Percentiles rank a stretch among this genome's conserved stretches.
Conservation (phyloP, 1,139 yeast species). For the Schizosaccharomyces versatilis region DNA sequence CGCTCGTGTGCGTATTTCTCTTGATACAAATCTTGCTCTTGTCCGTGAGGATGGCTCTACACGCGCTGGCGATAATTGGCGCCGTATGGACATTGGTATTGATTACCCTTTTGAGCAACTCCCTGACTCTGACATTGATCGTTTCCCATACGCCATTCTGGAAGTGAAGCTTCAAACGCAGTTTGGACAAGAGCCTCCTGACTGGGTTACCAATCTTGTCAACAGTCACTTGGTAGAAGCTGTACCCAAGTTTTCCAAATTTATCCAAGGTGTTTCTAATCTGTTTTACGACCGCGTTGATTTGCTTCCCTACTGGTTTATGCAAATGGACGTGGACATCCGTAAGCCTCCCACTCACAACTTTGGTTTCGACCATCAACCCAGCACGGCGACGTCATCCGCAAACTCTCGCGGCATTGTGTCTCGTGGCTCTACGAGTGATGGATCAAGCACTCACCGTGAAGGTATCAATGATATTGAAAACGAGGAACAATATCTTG, state of each 20-base stretch:
- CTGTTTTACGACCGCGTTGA: conserved; percentile 61
- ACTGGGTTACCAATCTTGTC: conserved; percentile 84
- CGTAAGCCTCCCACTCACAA: conserved; percentile 61
- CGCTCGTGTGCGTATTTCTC: conserved; percentile 91
- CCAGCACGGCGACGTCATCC: conserved; percentile 21
- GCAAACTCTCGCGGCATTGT: neutral
- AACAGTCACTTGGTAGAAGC: conserved; percentile 89
- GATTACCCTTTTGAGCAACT: conserved; percentile 84
- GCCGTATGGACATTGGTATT: conserved; percentile 94
- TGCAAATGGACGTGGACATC: conserved; percentile 93
- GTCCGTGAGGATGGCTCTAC: conserved; percentile 87
- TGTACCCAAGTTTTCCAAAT: conserved; percentile 90
- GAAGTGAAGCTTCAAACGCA: conserved; percentile 95
- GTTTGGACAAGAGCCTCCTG: conserved; percentile 94
- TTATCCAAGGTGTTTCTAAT: conserved; percentile 86
- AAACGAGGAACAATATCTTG: conserved; percentile 18
- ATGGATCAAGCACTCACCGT: conserved; percentile 19
- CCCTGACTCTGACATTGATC: conserved; percentile 60
- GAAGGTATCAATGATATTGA: conserved; percentile 22
- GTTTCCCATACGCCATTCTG: conserved; percentile 91
- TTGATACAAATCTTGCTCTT: conserved; percentile 88
- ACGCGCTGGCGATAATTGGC: conserved; percentile 84
- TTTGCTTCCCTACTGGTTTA: conserved; percentile 86
- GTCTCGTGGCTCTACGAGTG: conserved; percentile 17
- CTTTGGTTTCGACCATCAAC: conserved; percentile 40